Percentiles rank a stretch among this genome's conserved stretches.
phyloP scores from a whole-genome alignment of 2,329 filamentous ascomycete genomes.

The Stemphylium lycopersici region DNA sequence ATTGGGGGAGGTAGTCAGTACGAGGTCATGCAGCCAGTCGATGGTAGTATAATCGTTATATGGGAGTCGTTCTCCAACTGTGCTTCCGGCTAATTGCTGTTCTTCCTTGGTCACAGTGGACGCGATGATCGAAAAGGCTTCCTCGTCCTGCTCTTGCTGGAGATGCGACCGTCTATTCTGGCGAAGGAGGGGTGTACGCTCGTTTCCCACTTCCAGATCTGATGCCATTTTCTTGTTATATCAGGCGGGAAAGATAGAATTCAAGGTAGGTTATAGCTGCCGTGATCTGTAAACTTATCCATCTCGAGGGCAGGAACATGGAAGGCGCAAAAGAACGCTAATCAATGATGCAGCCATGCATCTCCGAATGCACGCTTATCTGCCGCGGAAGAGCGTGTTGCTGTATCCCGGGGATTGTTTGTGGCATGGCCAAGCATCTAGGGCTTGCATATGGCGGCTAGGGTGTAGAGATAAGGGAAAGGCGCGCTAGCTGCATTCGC shows the following conservation, averaged over 20 bases:
- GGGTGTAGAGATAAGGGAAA: slow-evolving; percentile 25
- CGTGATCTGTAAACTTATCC: not conserved
- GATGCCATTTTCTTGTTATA: slow-evolving; percentile 21
- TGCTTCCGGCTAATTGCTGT: slow-evolving; percentile 52
- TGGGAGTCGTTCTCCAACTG: slow-evolving; percentile 61
- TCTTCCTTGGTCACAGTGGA: slow-evolving; percentile 58
- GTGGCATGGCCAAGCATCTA: not conserved
- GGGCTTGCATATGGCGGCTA: no score
- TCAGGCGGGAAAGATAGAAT: not conserved
- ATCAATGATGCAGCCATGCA: slow-evolving; percentile 12
- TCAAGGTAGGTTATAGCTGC: not conserved
- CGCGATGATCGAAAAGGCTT: slow-evolving; percentile 52
- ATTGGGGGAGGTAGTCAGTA: slow-evolving; percentile 27
- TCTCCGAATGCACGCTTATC: slow-evolving; percentile 18
- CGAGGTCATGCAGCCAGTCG: slow-evolving; percentile 67
- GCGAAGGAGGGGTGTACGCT: slow-evolving; percentile 46
- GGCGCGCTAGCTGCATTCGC: slow-evolving; percentile 16
- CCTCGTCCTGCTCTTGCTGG: slow-evolving; percentile 49
- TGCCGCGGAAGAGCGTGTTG: slow-evolving; percentile 11
- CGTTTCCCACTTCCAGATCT: slow-evolving; percentile 35
- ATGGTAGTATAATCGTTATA: slow-evolving; percentile 69
- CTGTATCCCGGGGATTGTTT: slow-evolving; percentile 15
- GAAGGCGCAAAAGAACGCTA: not conserved
- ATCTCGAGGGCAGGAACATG: not conserved
- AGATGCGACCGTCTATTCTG: slow-evolving; percentile 42